Evolutionary conservation across 2,329 filamentous ascomycete species (phyloP), one percentile per base, ranked within the genome.

Genomic region (Colletotrichum australisinense): DNA sequence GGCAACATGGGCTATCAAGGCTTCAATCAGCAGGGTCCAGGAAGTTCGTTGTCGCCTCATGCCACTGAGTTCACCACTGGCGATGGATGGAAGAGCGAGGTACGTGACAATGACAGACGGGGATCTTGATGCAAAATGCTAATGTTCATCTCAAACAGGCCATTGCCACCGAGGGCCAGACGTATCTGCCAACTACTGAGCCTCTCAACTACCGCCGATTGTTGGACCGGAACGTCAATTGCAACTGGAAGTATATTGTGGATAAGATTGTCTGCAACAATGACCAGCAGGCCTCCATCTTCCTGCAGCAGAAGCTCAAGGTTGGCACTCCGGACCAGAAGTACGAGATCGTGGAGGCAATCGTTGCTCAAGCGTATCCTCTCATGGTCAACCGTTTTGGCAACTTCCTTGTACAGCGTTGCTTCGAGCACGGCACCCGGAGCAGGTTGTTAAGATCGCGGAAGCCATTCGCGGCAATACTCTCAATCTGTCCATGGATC

Each of bases 201-300:
- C 97, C 96, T 12, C 89, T 98, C 78, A 98, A 99, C 84, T 99
- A 98, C 80, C 95, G 97, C 74, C 95, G 95, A 69, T 89, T 99
- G 52, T 91, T 98, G 59, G 97, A 99, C 80, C 95, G 95, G 80
- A 98, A 96, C 81, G 95, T 97, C 83, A 97, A 94, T 79, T 98
- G 96, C 85, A 97, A 99, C 86, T 99, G 96, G 97, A 97, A 97
- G 85, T 98, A 98, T 82, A 98, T 99, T 78, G 97, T 99, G 68
- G 96, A 99, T 86, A 98, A 98, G 88, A 99, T 99, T 81, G 95
- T 99, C 77, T 97, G 95, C 90, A 98, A 95, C 86, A 98, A 99
- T 82, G 97, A 99, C 80, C 97, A 99, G 83, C 97, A 99, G 84
- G 97, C 97, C 11, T 99, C 97, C 2, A 98, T 99, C 79, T 99